A percentile compares a stretch with the other conserved stretches of the same genome.
Conservation (phyloP, 129 eudicot species). For the Mikania micrantha region DNA sequence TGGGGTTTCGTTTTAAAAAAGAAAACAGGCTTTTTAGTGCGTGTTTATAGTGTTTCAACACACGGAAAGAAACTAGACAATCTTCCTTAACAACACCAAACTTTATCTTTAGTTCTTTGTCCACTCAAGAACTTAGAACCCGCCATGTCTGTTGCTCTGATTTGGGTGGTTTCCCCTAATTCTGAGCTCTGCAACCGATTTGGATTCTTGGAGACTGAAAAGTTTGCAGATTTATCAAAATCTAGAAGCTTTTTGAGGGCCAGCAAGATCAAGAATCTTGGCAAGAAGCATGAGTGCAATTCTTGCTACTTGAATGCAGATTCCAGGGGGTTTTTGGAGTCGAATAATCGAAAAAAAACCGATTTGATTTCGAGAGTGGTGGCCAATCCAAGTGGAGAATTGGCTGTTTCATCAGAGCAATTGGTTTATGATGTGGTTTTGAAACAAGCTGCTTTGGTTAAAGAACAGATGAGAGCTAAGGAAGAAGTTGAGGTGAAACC, state of each 20-base stretch:
- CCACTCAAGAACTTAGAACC: constrained; percentile 8
- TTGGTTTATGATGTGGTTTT: constrained; percentile 90
- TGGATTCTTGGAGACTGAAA: constrained; percentile 51
- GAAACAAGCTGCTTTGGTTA: constrained; percentile 96
- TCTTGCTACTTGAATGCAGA: constrained; percentile 37
- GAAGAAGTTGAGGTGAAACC: constrained; percentile 78
- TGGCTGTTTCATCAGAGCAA: constrained; percentile 76
- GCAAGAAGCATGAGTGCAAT: constrained; percentile 29
- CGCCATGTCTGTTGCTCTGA: constrained; percentile 74
- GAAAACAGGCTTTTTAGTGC: constrained; percentile 24
- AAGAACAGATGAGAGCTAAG: constrained; percentile 43
- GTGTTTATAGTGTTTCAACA: constrained; percentile 5
- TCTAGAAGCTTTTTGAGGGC: constrained; percentile 23
- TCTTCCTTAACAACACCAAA: constrained; percentile 5
- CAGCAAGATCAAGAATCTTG: constrained; percentile 35
- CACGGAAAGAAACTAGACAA: background rate
- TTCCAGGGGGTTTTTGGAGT: constrained; percentile 4
- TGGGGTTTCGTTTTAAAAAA: constrained; percentile 25
- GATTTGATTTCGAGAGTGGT: constrained; percentile 54
- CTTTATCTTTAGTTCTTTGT: constrained; percentile 3
- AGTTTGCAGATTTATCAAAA: constrained; percentile 36
- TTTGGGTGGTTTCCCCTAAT: constrained; percentile 70
- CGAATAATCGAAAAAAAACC: constrained; percentile 23
- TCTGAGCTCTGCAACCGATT: constrained; percentile 48
- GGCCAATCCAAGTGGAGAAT: constrained; percentile 70